These are phyloP conservation scores for Pisolithus sp. DNA, from an alignment of 768 basidiomycete species.

Conservation along the genomic window DNA sequence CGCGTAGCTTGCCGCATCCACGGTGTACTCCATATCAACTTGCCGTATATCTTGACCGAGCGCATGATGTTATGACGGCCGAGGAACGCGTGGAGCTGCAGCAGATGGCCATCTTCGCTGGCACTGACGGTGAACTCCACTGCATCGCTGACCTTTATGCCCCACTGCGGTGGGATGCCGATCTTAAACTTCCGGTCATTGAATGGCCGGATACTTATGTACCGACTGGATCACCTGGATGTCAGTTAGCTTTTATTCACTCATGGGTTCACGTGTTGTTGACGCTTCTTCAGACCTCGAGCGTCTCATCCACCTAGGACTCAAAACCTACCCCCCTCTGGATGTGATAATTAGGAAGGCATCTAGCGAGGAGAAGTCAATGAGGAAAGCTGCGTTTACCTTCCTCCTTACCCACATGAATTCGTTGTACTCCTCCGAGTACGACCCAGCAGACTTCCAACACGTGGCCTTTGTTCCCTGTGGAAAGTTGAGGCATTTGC, in stretches of 20 bases:
- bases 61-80: background rate
- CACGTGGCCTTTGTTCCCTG: constrained; percentile 74
- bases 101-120: constrained; percentile 2
- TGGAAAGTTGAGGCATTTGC: constrained; percentile 36
- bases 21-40: constrained; percentile 1
- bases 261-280: background rate
- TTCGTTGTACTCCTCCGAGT: constrained; percentile 44
- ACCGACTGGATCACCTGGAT: background rate
- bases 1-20: background rate
- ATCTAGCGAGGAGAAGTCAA: constrained; percentile 43
- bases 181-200: constrained; percentile 72
- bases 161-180: constrained; percentile 59
- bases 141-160: constrained; percentile 65
- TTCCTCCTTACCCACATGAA: constrained; percentile 71
- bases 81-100: constrained; percentile 1
- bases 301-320: constrained; percentile 60
- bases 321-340: constrained; percentile 59
- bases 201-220: constrained; percentile 50
- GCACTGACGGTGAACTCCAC: background rate
- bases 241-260: background rate
- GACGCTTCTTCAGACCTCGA: constrained; percentile 26
- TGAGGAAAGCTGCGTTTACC: constrained; percentile 54
- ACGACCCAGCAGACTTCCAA: constrained; percentile 44
- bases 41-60: background rate
- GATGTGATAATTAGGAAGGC: constrained; percentile 46